Base-by-base conservation (phyloP, 495 filamentous ascomycete species). In the Endocarpon pusillum region DNA sequence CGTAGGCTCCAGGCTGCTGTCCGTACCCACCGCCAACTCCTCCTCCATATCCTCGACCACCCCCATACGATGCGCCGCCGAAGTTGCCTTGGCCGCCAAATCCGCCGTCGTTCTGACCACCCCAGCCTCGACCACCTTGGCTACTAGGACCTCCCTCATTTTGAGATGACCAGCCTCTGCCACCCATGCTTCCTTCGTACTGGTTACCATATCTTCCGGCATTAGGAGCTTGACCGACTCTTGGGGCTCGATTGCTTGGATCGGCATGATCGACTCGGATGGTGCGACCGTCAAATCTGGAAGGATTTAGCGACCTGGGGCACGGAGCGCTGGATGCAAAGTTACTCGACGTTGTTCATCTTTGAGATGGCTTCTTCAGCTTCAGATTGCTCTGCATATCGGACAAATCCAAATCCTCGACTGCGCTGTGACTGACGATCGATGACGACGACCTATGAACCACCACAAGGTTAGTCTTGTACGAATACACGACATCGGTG, bases 231-330 rank as follows among this genome's bases (percentile, higher is more conserved):
- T n/a, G n/a, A n/a, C n/a, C 46, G 6, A 45, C 47, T 5, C 46
- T 31, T 41, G 34, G 24, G 50, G 44, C 33, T 33, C 47, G 42
- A 23, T 67, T 58, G 27, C 69, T 65, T 44, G 75, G 75, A 54
- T 96, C 84, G 29, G 89, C 91, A 53, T 81, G 93, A 62, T 94
- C 89, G 31, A 99, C 89, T 39, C 91, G 86, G 48, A 99, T 94
- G 35, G 68, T 70, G 37, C 89, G 86, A 31, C 89, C 89, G 59
- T 99, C 89, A 49, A 99, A 96, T 47, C 89, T 97, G 45, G 4
- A 37, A 21, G 20, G 10, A 37, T 26, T 45, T 29, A 39, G 34
- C 12, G 24, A 36, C 32, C 29, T 17, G 16, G 22, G 10, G 16
- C 10, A 21, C 20, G 18, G 21, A 34, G 24, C 21, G 15, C 6